Evolutionary conservation across 2,329 filamentous ascomycete species (phyloP).

Genomic region (Dothiorella sarmentorum): DNA sequence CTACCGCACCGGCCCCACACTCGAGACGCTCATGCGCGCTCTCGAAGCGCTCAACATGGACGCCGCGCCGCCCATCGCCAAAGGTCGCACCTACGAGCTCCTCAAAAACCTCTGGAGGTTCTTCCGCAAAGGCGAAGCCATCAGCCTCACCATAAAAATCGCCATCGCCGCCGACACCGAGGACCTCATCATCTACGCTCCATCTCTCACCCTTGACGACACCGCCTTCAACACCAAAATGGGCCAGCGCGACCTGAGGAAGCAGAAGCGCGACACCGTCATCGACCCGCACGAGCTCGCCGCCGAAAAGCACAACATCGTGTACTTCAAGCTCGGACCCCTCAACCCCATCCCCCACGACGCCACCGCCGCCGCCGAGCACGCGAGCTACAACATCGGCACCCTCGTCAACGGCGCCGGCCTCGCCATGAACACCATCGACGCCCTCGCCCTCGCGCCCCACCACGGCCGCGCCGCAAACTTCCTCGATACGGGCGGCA

Average conservation of each 20-base stretch:
- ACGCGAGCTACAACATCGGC: constrained; percentile 59
- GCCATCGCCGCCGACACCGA: constrained; percentile 38
- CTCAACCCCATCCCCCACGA: no score
- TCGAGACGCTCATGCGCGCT: constrained; percentile 40
- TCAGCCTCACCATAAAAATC: constrained; percentile 55
- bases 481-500: constrained; percentile 86
- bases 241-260: no score
- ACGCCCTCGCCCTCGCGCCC: constrained; percentile 60
- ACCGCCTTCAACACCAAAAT: constrained; percentile 65
- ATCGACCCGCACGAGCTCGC: constrained; percentile 55
- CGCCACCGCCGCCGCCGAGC: constrained; percentile 30
- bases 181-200: constrained; percentile 50
- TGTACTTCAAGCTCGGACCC: constrained; percentile 68
- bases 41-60: constrained; percentile 54
- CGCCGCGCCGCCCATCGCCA: constrained; percentile 42
- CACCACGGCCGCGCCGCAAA: constrained; percentile 68
- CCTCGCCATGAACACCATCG: constrained; percentile 86
- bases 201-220: constrained; percentile 66
- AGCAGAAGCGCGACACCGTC: constrained; percentile 50
- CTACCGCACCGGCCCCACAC: constrained; percentile 48
- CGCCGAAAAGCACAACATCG: constrained; percentile 68
- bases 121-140: constrained; percentile 63
- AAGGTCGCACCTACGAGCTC: constrained; percentile 46
- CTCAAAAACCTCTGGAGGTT: constrained; percentile 56
- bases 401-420: constrained; percentile 87